Evolutionary conservation across 345 rosid species (phyloP), one percentile per base, ranked within the genome.

Genomic region (Turritis glabra): DNA sequence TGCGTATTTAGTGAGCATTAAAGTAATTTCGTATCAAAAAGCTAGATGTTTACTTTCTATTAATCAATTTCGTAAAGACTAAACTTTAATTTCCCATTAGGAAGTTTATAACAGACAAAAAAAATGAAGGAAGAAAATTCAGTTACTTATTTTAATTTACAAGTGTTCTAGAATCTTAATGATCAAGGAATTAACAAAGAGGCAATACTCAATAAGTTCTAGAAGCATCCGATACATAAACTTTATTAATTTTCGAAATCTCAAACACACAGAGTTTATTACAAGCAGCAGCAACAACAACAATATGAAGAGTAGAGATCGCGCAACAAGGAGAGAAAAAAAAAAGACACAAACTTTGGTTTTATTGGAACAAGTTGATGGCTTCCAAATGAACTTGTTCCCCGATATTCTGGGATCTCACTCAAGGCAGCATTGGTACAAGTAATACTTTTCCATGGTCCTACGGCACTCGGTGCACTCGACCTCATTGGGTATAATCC

Each of bases 351-450:
- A 43, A 62, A 46, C 58, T 53, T 69, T 13, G 58, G 43, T 46
- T 54, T 73, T 74, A 64, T 64, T 69, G 50, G 15, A 55, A 65
- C 38, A 25, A 52, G 57, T 77, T 70, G 59, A 18, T 44, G 65
- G 74, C 67, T 62, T 21, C 30, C 21, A 32, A 18, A 69, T 69
- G 17, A 30, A 65, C 26, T 15, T n/a, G n/a, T n/a, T n/a, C n/a
- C n/a, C n/a, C n/a, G n/a, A 7, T 40, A 15, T 37, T 46, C 5
- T 37, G 8, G 48, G 64, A 43, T 59, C 66, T 77, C 41, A 77
- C 64, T 80, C 86, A 68, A 77, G 81, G 57, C 87, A 85, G 82
- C 93, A 90, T 29, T 77, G 86, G 74, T 86, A 88, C 84, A 85
- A 77, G 75, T 80, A 74, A 81, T 75, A 83, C 79, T 78, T 90